A percentile compares a stretch with the other conserved stretches of the same genome.
Evolutionary conservation across 2,329 filamentous ascomycete genomes (phyloP).

Genomic region (Lachnellula cervina): DNA sequence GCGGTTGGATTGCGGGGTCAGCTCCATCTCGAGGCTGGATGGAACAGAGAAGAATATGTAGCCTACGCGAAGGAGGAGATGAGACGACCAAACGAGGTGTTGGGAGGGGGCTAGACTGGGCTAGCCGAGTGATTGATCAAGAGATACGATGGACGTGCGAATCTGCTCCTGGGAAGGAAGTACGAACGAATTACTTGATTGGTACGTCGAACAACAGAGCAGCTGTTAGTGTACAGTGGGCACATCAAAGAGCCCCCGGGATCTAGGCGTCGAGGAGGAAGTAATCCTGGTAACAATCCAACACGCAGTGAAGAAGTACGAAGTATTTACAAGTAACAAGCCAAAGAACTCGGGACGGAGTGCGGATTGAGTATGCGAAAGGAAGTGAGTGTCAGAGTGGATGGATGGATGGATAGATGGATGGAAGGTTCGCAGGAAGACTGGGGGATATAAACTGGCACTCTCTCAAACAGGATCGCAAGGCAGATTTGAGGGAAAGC

Average conservation of each 20-base stretch:
- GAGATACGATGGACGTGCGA: constrained; percentile 4
- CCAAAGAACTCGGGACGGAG: neutral
- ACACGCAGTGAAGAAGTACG: neutral
- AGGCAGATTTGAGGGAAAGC: constrained; percentile 1
- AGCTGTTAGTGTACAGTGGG: neutral
- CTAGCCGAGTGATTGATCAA: constrained; percentile 7
- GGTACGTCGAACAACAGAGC: constrained; percentile 2
- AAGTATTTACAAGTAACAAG: neutral
- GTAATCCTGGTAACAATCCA: neutral
- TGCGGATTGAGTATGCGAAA: neutral
- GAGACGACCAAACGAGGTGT: neutral
- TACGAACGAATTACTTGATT: constrained; percentile 1
- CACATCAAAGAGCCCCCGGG: neutral
- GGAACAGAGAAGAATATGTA: constrained; percentile 11
- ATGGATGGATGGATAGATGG: no score
- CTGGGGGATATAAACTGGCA: neutral
- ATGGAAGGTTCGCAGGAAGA: neutral
- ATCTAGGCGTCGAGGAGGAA: neutral
- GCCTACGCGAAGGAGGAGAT: neutral
- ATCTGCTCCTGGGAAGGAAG: neutral
- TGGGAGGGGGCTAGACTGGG: constrained; percentile 2
- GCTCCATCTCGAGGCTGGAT: constrained; percentile 25
- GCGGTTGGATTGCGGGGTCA: constrained; percentile 30
- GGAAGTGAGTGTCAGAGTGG: neutral
- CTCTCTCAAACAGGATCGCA: neutral